Evolutionary conservation across 441 rosid genomes (phyloP).

Genomic region (Raphanus hybrid): DNA sequence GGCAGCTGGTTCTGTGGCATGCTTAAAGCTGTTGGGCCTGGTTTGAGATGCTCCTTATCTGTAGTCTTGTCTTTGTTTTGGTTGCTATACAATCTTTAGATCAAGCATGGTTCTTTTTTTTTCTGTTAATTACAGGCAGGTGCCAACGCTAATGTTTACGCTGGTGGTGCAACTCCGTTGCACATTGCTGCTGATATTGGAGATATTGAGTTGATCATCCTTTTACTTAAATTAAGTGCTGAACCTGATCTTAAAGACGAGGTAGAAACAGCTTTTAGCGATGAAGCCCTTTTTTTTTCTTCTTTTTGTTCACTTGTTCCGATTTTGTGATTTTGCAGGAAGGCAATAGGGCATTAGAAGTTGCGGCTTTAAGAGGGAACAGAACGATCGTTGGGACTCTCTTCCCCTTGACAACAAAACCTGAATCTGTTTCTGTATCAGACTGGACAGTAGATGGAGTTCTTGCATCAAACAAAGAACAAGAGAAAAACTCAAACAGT

Average conservation of each 20-base stretch:
- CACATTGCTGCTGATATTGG: conserved; percentile 90
- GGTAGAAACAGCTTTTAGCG: conserved; percentile 45
- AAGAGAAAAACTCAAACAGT: conserved; percentile 45
- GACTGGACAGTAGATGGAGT: conserved; percentile 88
- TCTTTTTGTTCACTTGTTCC: conserved; percentile 6
- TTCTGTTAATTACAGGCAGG: conserved; percentile 54
- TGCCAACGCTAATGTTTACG: conserved; percentile 73
- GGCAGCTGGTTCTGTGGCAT: conserved; percentile 83
- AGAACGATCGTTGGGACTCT: conserved; percentile 75
- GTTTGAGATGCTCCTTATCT: conserved; percentile 47
- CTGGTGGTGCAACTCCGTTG: conserved; percentile 97
- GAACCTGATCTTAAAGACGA: conserved; percentile 80
- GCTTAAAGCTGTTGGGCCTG: conserved; percentile 77
- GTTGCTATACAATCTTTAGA: not conserved
- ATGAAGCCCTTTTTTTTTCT: not conserved
- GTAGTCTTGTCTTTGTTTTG: not conserved
- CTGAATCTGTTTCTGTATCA: conserved; percentile 54
- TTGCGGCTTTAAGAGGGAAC: conserved; percentile 82
- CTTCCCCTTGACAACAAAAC: conserved; percentile 64
- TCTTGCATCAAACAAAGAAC: conserved; percentile 59
- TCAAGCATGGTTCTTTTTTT: no score
- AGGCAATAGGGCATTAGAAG: conserved; percentile 80
- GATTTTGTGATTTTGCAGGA: conserved; percentile 52
- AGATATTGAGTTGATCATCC: conserved; percentile 62
- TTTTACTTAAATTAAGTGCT: conserved; percentile 81